phyloP scores from a whole-genome alignment of 768 basidiomycete species.

The Collybia mongolica region DNA sequence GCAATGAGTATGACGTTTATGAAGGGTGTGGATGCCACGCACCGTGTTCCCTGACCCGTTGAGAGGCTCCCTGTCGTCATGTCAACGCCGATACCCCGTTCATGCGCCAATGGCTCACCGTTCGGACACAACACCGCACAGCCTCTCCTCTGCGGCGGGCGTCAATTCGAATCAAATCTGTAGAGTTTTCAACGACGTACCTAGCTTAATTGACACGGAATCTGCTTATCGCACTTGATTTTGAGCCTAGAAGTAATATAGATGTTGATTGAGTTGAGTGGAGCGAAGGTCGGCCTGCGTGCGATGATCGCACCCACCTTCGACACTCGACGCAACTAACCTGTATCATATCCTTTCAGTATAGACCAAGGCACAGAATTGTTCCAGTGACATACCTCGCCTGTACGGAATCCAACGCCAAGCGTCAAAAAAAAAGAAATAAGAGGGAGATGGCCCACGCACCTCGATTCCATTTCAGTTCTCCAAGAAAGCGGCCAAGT shows the following conservation, averaged over 20 bases:
- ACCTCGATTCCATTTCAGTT: constrained; percentile 71
- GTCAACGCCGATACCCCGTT: not conserved
- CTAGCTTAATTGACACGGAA: constrained; percentile 77
- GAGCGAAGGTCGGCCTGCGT: constrained; percentile 14
- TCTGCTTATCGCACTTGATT: constrained; percentile 82
- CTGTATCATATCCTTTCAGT: constrained; percentile 31
- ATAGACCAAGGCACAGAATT: not conserved
- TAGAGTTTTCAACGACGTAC: constrained; percentile 29
- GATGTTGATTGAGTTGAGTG: constrained; percentile 1
- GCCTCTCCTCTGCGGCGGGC: constrained; percentile 49
- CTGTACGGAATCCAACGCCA: constrained; percentile 14
- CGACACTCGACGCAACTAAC: constrained; percentile 82
- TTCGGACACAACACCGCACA: constrained; percentile 73
- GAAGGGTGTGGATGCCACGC: not conserved
- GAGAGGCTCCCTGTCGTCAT: no score
- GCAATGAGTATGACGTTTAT: not conserved
- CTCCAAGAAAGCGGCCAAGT: no score
- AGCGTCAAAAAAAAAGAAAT: constrained; percentile 4
- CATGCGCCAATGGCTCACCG: constrained; percentile 35
- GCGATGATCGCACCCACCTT: constrained; percentile 60
- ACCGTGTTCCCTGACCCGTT: no score
- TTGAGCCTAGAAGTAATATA: constrained; percentile 46
- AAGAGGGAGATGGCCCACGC: not conserved
- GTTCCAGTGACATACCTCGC: constrained; percentile 24
- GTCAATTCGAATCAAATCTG: no score